Evolutionary conservation across 306 rosid species (phyloP).

Genomic region (Comarum palustre): DNA sequence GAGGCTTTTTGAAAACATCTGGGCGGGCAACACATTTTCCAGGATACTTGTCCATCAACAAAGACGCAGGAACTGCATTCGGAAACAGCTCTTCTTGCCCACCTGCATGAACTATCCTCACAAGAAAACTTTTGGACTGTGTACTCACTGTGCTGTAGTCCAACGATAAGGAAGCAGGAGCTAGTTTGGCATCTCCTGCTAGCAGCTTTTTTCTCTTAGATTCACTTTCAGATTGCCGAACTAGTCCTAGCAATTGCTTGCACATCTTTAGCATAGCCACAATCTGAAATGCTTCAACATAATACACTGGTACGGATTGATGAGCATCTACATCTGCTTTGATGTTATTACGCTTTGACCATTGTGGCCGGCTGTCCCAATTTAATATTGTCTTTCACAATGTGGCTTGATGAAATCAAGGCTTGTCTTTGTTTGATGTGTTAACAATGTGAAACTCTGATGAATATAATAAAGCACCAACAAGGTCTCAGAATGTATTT

Average conservation of each 20-base stretch:
- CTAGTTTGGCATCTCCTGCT: conserved; percentile 9
- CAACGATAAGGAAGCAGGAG: conserved; percentile 14
- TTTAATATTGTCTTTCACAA: conserved; percentile 30
- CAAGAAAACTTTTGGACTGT: conserved; percentile 35
- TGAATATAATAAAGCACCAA: conserved; percentile 38
- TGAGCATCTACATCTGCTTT: conserved; percentile 25
- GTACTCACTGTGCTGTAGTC: conserved; percentile 19
- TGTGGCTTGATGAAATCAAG: conserved; percentile 37
- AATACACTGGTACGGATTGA: conserved; percentile 13
- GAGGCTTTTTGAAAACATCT: conserved; percentile 65
- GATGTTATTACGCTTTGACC: conserved; percentile 15
- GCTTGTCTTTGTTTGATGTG: conserved; percentile 28
- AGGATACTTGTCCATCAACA: conserved; percentile 57
- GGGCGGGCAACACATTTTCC: conserved; percentile 61
- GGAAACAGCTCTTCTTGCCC: conserved; percentile 53
- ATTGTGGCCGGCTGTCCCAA: conserved; percentile 35
- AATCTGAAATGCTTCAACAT: conserved; percentile 38
- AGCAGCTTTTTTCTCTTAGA: conserved; percentile 9
- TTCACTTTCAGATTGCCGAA: conserved; percentile 12
- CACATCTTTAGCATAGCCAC: conserved; percentile 50
- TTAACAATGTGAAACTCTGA: conserved; percentile 30
- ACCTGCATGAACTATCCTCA: conserved; percentile 63
- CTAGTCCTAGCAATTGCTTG: conserved; percentile 37
- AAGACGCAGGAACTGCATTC: conserved; percentile 47
- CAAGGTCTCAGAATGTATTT: conserved; percentile 31